These are phyloP conservation scores for Phialocephala sp. DNA, from an alignment of 2,329 filamentous ascomycete species.

Conservation along the genomic window DNA sequence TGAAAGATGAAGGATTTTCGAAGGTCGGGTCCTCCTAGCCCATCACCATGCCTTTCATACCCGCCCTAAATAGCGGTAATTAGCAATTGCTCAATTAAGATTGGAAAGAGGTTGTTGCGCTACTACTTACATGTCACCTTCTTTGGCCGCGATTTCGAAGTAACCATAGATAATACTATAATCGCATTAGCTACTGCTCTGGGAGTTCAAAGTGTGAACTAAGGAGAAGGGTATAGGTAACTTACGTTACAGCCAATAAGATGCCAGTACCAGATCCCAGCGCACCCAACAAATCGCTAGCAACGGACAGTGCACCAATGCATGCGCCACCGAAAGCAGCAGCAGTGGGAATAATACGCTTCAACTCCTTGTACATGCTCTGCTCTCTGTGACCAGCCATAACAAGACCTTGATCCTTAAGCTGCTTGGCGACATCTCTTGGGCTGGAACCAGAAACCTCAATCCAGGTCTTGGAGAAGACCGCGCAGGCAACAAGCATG, in stretches of 20 bases:
- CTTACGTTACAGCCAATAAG: conserved; percentile 96
- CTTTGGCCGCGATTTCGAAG: conserved; percentile 98
- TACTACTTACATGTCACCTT: conserved; percentile 83
- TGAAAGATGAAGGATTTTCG: conserved; percentile 26
- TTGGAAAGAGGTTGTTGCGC: no score
- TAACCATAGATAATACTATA: conserved; percentile 96
- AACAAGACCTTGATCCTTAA: conserved; percentile 99
- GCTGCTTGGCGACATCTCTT: conserved; percentile 97
- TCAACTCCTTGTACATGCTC: conserved; percentile 99
- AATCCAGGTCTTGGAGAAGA: conserved; percentile 99
- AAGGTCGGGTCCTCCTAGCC: conserved; percentile 53
- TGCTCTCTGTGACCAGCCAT: conserved; percentile 99
- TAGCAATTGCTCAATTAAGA: no score
- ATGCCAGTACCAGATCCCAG: conserved; percentile 98
- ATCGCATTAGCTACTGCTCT: conserved; percentile 35
- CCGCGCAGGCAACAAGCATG: conserved; percentile 96
- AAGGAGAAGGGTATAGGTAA: conserved; percentile 40
- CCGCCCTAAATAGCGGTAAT: no score
- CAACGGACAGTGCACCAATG: conserved; percentile 96
- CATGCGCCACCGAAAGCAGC: conserved; percentile 98
- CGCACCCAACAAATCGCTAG: conserved; percentile 93
- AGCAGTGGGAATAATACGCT: conserved; percentile 97
- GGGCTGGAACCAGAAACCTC: conserved; percentile 98
- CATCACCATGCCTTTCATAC: conserved; percentile 78
- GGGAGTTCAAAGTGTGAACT: not conserved